Evolutionary conservation across 495 filamentous ascomycete species (phyloP), one percentile per base, ranked within the genome.

Genomic region (Talaromyces borbonicus): DNA sequence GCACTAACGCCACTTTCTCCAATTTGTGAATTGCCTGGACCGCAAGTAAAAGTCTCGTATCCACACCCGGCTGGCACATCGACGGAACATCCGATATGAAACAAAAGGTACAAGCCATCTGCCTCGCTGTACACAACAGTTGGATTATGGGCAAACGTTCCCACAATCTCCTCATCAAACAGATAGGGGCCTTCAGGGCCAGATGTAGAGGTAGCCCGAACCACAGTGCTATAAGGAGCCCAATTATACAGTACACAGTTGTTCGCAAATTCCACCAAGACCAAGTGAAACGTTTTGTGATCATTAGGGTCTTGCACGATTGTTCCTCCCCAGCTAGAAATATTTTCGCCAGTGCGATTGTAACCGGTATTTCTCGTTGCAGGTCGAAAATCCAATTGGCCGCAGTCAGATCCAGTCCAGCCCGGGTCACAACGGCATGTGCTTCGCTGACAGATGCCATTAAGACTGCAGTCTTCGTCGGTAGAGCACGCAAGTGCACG

Each of bases 391-490:
- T 65, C 65, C 7, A 70, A 56, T 12, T 52, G 44, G 39, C 65
- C 58, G 54, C 65, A 70, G 48, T 64, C 59, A 16, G 46, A 44
- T 2, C 52, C 61, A 7, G 52, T 55, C 66, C 66, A 68, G 7
- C 65, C 65, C 2, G 57, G 52, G 43, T 70, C 65, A 27, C 66
- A 68, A 16, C 45, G 36, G 32, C 65, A 68, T 4, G 14, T 40
- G 9, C 52, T 27, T 24, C 33, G 22, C 18, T 33, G n/a, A 44
- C 63, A 68, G 27, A 67, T 26, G 5, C 65, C 65, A 29, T 65
- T 68, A 8, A 67, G 59, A 22, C 56, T 62, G 39, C 67, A 70
- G 39, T 70, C 60, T n/a, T 70, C 63, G 43, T 68, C 59, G 12
- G 55, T 58, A 1, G 30, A 24, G 46, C 63, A 68, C 27, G 45